Base-by-base conservation (phyloP, 1,139 yeast genomes). In the Candida gigantensis region DNA sequence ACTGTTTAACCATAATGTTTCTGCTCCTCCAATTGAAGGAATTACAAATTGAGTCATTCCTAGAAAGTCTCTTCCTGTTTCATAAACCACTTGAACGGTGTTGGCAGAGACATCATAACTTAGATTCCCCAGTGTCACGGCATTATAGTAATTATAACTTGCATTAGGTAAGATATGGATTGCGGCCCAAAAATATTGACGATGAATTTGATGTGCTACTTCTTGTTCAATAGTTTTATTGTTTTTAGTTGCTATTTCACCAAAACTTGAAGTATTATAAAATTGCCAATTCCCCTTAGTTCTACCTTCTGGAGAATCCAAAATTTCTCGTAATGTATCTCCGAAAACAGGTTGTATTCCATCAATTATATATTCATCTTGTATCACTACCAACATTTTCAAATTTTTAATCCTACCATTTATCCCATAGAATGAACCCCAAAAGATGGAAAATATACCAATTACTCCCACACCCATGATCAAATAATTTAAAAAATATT, bases 251-350 rank as follows among this genome's bases (percentile, higher is more conserved):
- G 76, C 74, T 34, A 52, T 45, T n/a, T 45, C 40, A 37, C 47
- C 45, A 46, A 70, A 52, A 45, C 56, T 55, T 34, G 58, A 54
- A 47, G 57, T 35, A 45, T 58, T 50, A 35, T 43, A 57, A 9
- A 70, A 37, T 5, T 55, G 48, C 83, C 83, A 79, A n/a, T 63
- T 60, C 1, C 75, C 79, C 11, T 50, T 40, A 2, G 28, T 18
- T 30, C 41, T 36, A 1, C 58, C 67, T 12, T 32, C 34, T 1
- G 54, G 47, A 2, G 56, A 41, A 5, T 48, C 24, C 14, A 67
- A 31, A 3, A 59, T 32, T 2, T 31, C 32, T 11, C 13, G 15
- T 30, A 41, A 21, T 6, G 37, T 18, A 28, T 60, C 41, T 2
- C 74, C 74, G 30, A 70, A 60, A 1, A 57, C 23, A 1, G 72